These are phyloP conservation scores for Trichoderma sp. DNA, from an alignment of 2,329 filamentous ascomycete genomes.

Conservation along the genomic window DNA sequence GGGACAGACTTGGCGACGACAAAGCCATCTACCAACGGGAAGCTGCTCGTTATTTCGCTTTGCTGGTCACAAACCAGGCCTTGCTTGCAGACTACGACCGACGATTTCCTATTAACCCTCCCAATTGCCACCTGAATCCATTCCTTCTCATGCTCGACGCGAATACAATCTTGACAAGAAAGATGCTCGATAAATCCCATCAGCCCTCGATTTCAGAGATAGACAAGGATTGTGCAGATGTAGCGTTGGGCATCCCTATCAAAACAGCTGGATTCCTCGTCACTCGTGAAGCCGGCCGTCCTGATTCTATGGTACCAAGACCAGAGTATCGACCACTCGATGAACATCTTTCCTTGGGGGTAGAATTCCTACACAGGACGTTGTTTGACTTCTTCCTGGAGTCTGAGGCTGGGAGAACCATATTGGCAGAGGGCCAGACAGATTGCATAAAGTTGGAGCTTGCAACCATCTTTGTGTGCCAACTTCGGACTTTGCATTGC, in stretches of 20 bases:
- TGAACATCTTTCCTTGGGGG: no score
- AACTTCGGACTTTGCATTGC: neutral
- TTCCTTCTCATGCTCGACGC: neutral
- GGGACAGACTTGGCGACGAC: neutral
- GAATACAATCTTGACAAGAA: neutral
- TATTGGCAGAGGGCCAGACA: neutral
- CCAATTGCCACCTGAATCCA: neutral
- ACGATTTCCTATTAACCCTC: no score
- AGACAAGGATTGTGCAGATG: neutral
- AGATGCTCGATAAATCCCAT: neutral
- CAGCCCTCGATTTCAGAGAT: neutral
- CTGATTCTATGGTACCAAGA: neutral
- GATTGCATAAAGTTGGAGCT: neutral
- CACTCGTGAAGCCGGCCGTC: neutral
- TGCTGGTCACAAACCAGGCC: neutral
- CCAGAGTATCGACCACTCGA: no score
- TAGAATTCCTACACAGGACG: neutral
- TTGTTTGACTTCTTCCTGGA: neutral
- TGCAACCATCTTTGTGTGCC: neutral
- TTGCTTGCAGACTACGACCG: neutral
- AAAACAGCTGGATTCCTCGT: neutral
- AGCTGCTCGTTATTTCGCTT: neutral
- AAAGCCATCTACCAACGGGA: neutral
- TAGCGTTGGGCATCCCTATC: neutral
- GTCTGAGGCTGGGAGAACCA: neutral